A percentile compares a stretch with the other conserved stretches of the same genome.
These are phyloP conservation scores for Aspergillus homomorphus DNA, from an alignment of 495 filamentous ascomycete species.

Conservation along the genomic window DNA sequence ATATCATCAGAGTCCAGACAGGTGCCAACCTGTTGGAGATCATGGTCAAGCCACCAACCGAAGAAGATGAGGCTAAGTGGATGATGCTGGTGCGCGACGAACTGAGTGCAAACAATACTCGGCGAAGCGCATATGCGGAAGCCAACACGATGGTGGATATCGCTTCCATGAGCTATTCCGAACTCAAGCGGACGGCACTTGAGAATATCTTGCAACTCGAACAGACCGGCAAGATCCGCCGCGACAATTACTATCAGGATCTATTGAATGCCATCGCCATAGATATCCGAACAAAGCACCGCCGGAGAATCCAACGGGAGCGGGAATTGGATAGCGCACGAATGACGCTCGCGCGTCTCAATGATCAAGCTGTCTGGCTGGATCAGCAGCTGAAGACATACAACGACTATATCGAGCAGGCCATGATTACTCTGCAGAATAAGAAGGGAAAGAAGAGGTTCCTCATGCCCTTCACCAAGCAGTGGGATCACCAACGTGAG, in stretches of 20 bases:
- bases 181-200: slow-evolving; percentile 86
- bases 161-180: slow-evolving; percentile 82
- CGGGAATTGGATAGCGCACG: slow-evolving; percentile 87
- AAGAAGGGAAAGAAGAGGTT: slow-evolving; percentile 96
- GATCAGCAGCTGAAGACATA: slow-evolving; percentile 95
- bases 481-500: slow-evolving; percentile 97
- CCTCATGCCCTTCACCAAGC: slow-evolving; percentile 95
- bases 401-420: slow-evolving; percentile 98
- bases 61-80: slow-evolving; percentile 90
- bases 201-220: slow-evolving; percentile 94
- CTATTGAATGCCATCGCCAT: slow-evolving; percentile 92
- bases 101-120: slow-evolving; percentile 62
- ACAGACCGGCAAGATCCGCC: slow-evolving; percentile 75
- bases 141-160: slow-evolving; percentile 82
- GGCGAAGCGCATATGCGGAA: slow-evolving; percentile 85
- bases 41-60: slow-evolving; percentile 80
- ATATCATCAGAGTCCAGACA: slow-evolving; percentile 94
- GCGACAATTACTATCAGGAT: slow-evolving; percentile 94
- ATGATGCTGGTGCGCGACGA: slow-evolving; percentile 79
- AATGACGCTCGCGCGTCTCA: slow-evolving; percentile 76
- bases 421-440: slow-evolving; percentile 96
- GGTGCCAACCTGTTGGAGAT: slow-evolving; percentile 93
- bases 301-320: slow-evolving; percentile 82
- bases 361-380: slow-evolving; percentile 87
- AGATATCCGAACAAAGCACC: slow-evolving; percentile 96